A percentile compares a stretch with the other conserved stretches of the same genome.
Conservation (phyloP, 495 filamentous ascomycete genomes). For the Trichocladium uniseriatum region DNA sequence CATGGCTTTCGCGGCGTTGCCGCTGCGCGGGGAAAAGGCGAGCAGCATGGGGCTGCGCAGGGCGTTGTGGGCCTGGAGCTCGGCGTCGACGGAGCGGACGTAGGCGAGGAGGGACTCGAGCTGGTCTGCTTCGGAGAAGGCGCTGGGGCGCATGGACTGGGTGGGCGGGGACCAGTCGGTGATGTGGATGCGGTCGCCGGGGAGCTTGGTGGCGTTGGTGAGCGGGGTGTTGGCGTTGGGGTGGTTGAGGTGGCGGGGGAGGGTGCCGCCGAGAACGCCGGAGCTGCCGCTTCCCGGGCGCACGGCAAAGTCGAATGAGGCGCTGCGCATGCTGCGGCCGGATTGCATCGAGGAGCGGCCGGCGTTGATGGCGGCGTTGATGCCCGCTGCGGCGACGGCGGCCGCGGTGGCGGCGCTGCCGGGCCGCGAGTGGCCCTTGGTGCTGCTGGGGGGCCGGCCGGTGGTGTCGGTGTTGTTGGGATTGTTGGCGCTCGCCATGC, state of each 20-base stretch:
- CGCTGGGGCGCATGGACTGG: conserved; percentile 78
- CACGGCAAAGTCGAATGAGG: conserved; percentile 33
- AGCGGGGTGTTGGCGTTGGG: neutral
- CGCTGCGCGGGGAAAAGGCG: conserved; percentile 80
- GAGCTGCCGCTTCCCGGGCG: conserved; percentile 49
- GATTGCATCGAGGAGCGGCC: conserved; percentile 35
- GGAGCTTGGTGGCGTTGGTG: conserved; percentile 42
- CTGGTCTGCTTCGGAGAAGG: conserved; percentile 70
- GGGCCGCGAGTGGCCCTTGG: conserved; percentile 31
- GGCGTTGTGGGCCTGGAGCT: conserved; percentile 79
- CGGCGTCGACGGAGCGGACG: conserved; percentile 76
- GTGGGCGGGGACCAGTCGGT: conserved; percentile 90
- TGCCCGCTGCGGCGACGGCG: conserved; percentile 6
- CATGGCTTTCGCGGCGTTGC: conserved; percentile 73
- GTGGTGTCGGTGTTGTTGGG: conserved; percentile 27
- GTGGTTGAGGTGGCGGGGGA: conserved; percentile 14
- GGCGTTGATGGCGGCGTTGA: neutral
- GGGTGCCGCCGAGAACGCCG: conserved; percentile 48
- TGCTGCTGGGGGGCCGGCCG: conserved; percentile 16
- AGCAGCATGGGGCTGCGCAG: conserved; percentile 74
- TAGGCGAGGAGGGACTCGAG: conserved; percentile 64
- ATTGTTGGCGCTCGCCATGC: conserved; percentile 45
- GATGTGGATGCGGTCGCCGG: conserved; percentile 78
- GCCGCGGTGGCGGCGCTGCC: conserved; percentile 31
- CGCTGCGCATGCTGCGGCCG: conserved; percentile 32